Conservation (phyloP, 2,329 filamentous ascomycete species). For the Ophiostoma ips region DNA sequence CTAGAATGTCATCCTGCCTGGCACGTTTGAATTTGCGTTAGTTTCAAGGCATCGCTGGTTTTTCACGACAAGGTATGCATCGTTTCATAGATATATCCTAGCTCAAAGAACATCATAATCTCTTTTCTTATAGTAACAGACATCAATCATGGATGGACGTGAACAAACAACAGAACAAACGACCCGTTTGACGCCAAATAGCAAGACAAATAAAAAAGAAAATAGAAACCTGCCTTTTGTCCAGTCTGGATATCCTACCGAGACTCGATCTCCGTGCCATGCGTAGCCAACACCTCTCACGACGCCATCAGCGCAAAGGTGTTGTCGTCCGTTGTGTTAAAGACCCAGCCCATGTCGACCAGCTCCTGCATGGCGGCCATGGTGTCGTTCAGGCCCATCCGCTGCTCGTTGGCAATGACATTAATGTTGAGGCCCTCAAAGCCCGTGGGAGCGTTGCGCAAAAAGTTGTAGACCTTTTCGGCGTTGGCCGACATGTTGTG, state of each 20-base stretch:
- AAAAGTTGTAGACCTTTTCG: constrained; percentile 55
- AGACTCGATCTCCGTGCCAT: too few relatives aligned
- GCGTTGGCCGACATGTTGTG: constrained; percentile 38
- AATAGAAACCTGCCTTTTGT: too few relatives aligned
- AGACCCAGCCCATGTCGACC: constrained; percentile 59
- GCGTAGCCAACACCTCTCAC: background rate
- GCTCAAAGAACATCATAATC: too few relatives aligned
- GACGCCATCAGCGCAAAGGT: constrained; percentile 39
- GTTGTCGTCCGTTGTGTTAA: constrained; percentile 82
- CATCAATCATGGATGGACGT: background rate
- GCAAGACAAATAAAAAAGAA: too few relatives aligned
- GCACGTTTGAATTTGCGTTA: too few relatives aligned
- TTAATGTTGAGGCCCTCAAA: constrained; percentile 78
- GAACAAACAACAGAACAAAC: background rate
- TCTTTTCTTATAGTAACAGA: background rate
- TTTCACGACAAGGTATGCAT: background rate
- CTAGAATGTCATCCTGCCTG: too few relatives aligned
- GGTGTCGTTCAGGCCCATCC: constrained; percentile 48
- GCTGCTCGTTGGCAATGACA: constrained; percentile 35
- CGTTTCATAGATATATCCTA: background rate
- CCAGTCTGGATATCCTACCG: too few relatives aligned
- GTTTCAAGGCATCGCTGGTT: too few relatives aligned
- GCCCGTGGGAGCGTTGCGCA: constrained; percentile 53
- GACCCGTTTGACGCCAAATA: too few relatives aligned
- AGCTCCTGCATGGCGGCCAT: constrained; percentile 71